Evolutionary conservation across 2,329 filamentous ascomycete species (phyloP).

Genomic region (Emmonsiellopsis sp.): DNA sequence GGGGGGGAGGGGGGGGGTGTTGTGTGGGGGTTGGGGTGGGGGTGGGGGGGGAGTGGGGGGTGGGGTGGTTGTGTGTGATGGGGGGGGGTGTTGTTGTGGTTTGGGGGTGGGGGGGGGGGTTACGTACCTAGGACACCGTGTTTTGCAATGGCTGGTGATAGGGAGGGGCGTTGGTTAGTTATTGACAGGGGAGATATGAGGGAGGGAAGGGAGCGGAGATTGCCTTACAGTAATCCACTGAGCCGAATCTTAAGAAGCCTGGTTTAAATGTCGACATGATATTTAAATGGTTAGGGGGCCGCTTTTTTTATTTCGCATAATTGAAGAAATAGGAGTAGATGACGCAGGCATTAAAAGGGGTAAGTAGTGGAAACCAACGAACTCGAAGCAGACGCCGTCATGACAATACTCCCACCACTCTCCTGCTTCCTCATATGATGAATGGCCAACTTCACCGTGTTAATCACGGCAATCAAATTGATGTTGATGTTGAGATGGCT

Average conservation of each 20-base stretch:
- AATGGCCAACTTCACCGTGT: conserved; percentile 41
- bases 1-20: too few relatives aligned
- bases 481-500: conserved; percentile 37
- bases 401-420: conserved; percentile 44
- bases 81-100: too few relatives aligned
- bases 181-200: not conserved
- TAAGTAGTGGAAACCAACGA: not conserved
- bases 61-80: too few relatives aligned
- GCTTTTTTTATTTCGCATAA: too few relatives aligned
- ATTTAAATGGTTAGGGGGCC: not conserved
- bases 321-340: too few relatives aligned
- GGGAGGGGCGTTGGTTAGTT: not conserved
- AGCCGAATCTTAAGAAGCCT: conserved; percentile 40
- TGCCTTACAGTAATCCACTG: conserved; percentile 41
- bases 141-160: conserved; percentile 38
- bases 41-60: too few relatives aligned
- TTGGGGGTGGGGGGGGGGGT: not conserved
- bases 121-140: conserved; percentile 43
- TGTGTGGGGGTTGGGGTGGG: too few relatives aligned
- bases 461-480: conserved; percentile 41
- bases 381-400: conserved; percentile 42
- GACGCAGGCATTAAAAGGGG: too few relatives aligned
- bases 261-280: not conserved
- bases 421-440: conserved; percentile 42
- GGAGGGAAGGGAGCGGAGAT: conserved; percentile 6